Conservation (phyloP, 2,329 filamentous ascomycete genomes). For the Gaeumannomyces sp. region DNA sequence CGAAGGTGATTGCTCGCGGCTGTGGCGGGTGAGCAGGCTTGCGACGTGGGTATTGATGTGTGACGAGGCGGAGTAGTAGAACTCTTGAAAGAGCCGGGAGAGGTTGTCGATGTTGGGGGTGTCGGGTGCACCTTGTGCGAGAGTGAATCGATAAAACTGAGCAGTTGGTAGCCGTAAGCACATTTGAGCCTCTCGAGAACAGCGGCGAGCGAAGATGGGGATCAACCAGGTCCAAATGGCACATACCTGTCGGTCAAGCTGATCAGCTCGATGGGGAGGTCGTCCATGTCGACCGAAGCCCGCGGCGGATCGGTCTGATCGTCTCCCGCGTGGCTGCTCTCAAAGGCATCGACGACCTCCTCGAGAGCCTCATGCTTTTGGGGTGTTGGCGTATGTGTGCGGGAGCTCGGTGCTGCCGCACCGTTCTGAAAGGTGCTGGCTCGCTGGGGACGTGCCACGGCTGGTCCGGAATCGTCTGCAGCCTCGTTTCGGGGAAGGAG, state of each 20-base stretch:
- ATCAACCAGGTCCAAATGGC: not conserved
- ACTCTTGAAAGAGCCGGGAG: constrained; percentile 87
- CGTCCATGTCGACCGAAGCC: constrained; percentile 68
- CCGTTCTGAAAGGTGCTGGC: constrained; percentile 41
- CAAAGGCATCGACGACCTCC: constrained; percentile 39
- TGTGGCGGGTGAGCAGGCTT: constrained; percentile 67
- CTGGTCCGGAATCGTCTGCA: constrained; percentile 13
- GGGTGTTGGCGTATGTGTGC: not conserved
- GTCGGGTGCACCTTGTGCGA: constrained; percentile 79
- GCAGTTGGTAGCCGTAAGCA: constrained; percentile 9
- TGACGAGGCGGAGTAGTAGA: constrained; percentile 73
- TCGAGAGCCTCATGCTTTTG: constrained; percentile 11
- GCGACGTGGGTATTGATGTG: constrained; percentile 86
- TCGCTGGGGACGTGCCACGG: constrained; percentile 30
- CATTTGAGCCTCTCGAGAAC: not conserved
- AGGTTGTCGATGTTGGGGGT: constrained; percentile 77
- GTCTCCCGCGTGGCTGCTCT: constrained; percentile 38
- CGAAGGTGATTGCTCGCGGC: constrained; percentile 57
- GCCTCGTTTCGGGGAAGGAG: constrained; percentile 21
- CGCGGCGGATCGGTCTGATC: constrained; percentile 41
- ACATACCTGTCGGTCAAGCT: constrained; percentile 79
- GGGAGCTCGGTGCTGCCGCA: constrained; percentile 20
- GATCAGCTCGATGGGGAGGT: constrained; percentile 88
- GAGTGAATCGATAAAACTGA: constrained; percentile 83
- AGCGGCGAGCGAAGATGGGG: not conserved